Evolutionary conservation across 805 yeast genomes (phyloP), one percentile per base, ranked within the genome.

Genomic region (Candida railenensis): DNA sequence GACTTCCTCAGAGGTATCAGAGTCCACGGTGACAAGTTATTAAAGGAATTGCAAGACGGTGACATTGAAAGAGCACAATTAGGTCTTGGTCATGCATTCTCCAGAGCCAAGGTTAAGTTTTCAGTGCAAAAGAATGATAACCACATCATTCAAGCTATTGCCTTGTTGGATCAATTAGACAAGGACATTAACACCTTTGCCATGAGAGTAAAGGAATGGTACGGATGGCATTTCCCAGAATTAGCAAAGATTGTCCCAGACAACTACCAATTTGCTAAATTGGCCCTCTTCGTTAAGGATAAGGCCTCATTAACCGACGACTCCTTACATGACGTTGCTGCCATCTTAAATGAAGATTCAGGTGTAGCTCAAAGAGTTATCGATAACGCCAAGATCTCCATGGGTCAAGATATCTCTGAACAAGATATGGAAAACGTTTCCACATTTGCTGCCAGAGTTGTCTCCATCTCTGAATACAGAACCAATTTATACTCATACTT

Each of bases 141-240:
- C 80, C 99, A 94, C 73, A 94, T 94, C 66, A 94, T 94, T 67
- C 99, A 94, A 78, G 97, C 99, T 44, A 94, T 94, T 76, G 97
- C 99, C 43, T 78, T 92, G 58, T 81, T 94, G 62, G 99, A 95
- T 67, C 97, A 94, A 74, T 83, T 94, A 62, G 99, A 94, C 75
- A 95, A 95, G 76, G 99, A 94, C 68, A 87, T 94, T 71, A 94
- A 94, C 78, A 91, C 97, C 50, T 94, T 88, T 69, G 85, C 97
- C 49, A 90, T 90, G 97, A 84, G 97, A 73, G 94, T 87, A 56
- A 89, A 90, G 76, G 97, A 90, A 74, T 90, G 97, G 97, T 90
- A 90, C 74, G 96, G 96, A 61, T 90, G 97, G 97, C 97, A 90
- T 69, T 90, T 94, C 84, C 97, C 97, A 49, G 97, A 90, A 76